Evolutionary conservation across 2,329 filamentous ascomycete genomes (phyloP).

Genomic region (Chrysoporthe cubensis): DNA sequence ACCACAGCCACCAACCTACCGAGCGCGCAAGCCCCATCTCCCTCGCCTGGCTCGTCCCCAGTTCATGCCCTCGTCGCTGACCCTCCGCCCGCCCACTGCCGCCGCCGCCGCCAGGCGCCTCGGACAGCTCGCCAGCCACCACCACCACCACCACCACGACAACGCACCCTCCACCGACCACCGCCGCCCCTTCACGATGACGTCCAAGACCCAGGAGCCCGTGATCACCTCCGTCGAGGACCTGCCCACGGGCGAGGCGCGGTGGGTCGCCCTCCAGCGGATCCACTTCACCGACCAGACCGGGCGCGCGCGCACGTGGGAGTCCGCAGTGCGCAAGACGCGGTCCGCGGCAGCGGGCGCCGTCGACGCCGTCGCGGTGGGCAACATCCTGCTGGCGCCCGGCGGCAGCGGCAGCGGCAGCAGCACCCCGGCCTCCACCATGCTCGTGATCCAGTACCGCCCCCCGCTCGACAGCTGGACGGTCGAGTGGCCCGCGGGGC

Average conservation of each 20-base stretch:
- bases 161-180: background rate
- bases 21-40: background rate
- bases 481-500: conserved; percentile 58
- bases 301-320: conserved; percentile 60
- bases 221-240: conserved; percentile 51
- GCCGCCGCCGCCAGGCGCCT: conserved; percentile 21
- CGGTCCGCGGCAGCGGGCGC: conserved; percentile 54
- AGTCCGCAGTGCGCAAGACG: conserved; percentile 62
- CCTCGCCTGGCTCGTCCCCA: background rate
- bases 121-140: background rate
- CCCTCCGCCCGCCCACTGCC: conserved; percentile 1
- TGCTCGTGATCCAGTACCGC: conserved; percentile 57
- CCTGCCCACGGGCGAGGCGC: conserved; percentile 54
- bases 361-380: conserved; percentile 66
- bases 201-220: conserved; percentile 48
- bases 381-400: conserved; percentile 59
- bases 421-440: conserved; percentile 39
- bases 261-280: conserved; percentile 60
- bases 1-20: too few relatives aligned
- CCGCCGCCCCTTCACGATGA: conserved; percentile 37
- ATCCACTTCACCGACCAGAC: conserved; percentile 62
- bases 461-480: conserved; percentile 55
- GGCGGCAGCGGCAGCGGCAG: conserved; percentile 35
- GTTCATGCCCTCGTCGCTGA: conserved; percentile 9
- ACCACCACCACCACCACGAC: background rate